Percentiles rank a stretch among this genome's conserved stretches.
These are phyloP conservation scores for Talaromyces atroroseus DNA, from an alignment of 2,329 filamentous ascomycete species.

Conservation along the genomic window DNA sequence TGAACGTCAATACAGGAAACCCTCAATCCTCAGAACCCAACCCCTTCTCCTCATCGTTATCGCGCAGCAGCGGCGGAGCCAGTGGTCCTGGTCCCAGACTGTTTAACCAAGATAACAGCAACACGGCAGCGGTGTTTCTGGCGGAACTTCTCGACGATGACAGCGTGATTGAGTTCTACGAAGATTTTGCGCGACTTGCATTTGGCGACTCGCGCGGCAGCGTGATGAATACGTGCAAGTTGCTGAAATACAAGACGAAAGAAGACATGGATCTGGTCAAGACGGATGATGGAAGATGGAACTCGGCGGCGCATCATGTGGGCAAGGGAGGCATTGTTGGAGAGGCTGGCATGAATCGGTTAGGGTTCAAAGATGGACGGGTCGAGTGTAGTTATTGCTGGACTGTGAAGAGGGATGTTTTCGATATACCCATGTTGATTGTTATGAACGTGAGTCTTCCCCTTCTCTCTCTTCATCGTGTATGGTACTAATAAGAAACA, in stretches of 20 bases:
- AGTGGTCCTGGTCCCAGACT: slow-evolving; percentile 35
- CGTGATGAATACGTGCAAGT: slow-evolving; percentile 74
- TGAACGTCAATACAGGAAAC: slow-evolving; percentile 71
- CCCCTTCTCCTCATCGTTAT: slow-evolving; percentile 31
- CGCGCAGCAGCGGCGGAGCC: slow-evolving; percentile 38
- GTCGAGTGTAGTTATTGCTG: slow-evolving; percentile 95
- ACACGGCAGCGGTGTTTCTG: slow-evolving; percentile 75
- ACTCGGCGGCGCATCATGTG: slow-evolving; percentile 30
- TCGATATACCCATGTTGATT: slow-evolving; percentile 98
- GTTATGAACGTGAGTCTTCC: slow-evolving; percentile 91
- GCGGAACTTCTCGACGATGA: slow-evolving; percentile 92
- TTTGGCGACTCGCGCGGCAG: slow-evolving; percentile 86
- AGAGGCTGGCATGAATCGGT: slow-evolving; percentile 67
- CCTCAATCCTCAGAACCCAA: background rate
- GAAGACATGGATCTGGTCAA: slow-evolving; percentile 46
- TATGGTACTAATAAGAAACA: slow-evolving; percentile 18
- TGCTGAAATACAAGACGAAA: slow-evolving; percentile 83
- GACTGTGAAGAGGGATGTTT: slow-evolving; percentile 94
- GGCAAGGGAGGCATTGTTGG: slow-evolving; percentile 43
- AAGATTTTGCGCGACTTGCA: slow-evolving; percentile 86
- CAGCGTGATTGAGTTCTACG: slow-evolving; percentile 88
- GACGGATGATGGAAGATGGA: slow-evolving; percentile 43
- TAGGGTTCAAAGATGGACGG: slow-evolving; percentile 78
- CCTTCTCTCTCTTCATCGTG: background rate
- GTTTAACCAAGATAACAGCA: slow-evolving; percentile 33